Base-by-base conservation (phyloP, 805 yeast species). In the Cyberlindnera misumaiensis region DNA sequence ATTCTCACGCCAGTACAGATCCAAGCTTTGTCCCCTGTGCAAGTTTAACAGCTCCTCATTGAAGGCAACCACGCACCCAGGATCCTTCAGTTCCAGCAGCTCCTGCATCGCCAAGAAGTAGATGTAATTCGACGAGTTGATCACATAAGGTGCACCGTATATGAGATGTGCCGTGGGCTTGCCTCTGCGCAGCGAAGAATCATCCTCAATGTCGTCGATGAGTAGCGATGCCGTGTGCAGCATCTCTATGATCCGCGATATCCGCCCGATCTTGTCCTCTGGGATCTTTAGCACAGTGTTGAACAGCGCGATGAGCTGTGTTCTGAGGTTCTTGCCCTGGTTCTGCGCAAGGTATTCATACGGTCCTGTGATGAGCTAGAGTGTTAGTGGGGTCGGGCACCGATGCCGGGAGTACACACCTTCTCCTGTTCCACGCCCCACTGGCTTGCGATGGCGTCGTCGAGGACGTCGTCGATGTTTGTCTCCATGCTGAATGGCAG, bases 21-120 rank as follows among this genome's bases (percentile, higher is more conserved):
- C 97, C 43, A 83, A 60, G 0, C 95, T 94, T 64, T 89, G 97
- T 5, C 97, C 97, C 34, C 83, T 69, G 56, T 89, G 97, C 41
- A 89, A 62, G 51, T 83, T 80, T 37, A 84, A 58, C 76, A 89
- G 67, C 50, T 89, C 96, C 36, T 83, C 83, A 43, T 75, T 67
- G 43, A 79, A 70, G 1, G 79, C 68, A 15, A 55, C 55, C 51
- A 58, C 46, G 4, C 65, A 60, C 9, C 26, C 25, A 17, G 24
- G 16, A 18, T 34, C 36, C 16, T 17, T 13, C 46, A 67, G 52
- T 39, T 60, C 50, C 29, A 79, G 65, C 41, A 68, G 62, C 41
- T 72, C 69, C 28, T 39, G 35, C 28, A 45, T 20, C 10, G 48
- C 48, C 9, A 35, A 20, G 52, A 89, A 85, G 58, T 87, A 83